Evolutionary conservation across 78 protist genomes (phyloP).

Genomic region (Andalucia godoyi): DNA sequence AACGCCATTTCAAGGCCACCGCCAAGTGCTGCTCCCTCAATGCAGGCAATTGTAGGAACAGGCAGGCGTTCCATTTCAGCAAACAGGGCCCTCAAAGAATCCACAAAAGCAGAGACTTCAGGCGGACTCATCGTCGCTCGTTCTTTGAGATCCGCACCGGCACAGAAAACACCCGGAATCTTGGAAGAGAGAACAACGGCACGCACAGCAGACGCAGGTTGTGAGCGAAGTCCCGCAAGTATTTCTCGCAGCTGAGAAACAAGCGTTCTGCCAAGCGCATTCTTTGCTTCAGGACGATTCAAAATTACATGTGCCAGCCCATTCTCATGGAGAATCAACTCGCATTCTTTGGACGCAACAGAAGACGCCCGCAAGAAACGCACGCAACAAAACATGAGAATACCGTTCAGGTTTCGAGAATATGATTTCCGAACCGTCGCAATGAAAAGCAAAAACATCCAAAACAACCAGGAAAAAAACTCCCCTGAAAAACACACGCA

Average conservation of each 20-base stretch:
- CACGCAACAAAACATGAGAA: too few relatives aligned
- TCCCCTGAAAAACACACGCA: too few relatives aligned
- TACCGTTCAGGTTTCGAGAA: too few relatives aligned
- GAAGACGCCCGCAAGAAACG: too few relatives aligned
- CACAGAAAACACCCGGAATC: constrained; percentile 62
- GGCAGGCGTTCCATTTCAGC: constrained; percentile 53
- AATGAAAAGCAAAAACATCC: too few relatives aligned
- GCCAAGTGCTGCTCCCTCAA: constrained; percentile 79
- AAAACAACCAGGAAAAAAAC: too few relatives aligned
- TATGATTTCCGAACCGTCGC: too few relatives aligned
- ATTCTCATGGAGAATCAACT: too few relatives aligned
- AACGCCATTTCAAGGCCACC: constrained; percentile 86
- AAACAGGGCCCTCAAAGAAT: constrained; percentile 39
- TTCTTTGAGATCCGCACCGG: constrained; percentile 89
- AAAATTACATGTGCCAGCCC: too few relatives aligned
- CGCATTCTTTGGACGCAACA: too few relatives aligned
- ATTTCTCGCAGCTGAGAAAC: constrained; percentile 9
- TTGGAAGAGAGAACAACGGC: constrained; percentile 22
- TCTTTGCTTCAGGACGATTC: constrained; percentile 39
- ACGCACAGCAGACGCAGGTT: background rate
- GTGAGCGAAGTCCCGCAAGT: background rate
- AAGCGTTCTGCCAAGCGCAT: constrained; percentile 38
- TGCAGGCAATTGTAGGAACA: constrained; percentile 62
- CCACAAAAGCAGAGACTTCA: constrained; percentile 63
- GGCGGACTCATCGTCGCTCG: constrained; percentile 54